A percentile compares a stretch with the other conserved stretches of the same genome.
phyloP scores from a whole-genome alignment of 1,139 yeast genomes.

The Sugiyamaella castrensis region DNA sequence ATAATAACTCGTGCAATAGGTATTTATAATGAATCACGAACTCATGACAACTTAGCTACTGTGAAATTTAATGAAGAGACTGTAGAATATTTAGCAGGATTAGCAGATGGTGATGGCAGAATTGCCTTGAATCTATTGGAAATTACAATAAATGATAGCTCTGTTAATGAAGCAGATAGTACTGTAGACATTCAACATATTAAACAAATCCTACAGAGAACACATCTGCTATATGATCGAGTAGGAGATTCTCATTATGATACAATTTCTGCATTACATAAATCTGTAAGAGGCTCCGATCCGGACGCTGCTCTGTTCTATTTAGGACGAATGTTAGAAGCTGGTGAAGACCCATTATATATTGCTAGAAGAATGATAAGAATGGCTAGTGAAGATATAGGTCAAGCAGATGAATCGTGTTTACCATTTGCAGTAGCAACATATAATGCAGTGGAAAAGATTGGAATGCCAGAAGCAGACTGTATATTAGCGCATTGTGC shows the following conservation, averaged over 20 bases:
- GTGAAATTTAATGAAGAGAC: conserved; percentile 57
- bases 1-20: conserved; percentile 64
- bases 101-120: conserved; percentile 90
- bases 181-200: conserved; percentile 32
- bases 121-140: conserved; percentile 77
- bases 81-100: conserved; percentile 63
- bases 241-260: conserved; percentile 94
- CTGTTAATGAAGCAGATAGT: conserved; percentile 6
- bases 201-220: conserved; percentile 44
- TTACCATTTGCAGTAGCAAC: conserved; percentile 85
- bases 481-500: conserved; percentile 88
- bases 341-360: conserved; percentile 92
- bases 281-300: conserved; percentile 81
- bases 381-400: conserved; percentile 89
- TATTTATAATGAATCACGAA: conserved; percentile 58
- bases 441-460: conserved; percentile 80
- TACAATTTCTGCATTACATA: conserved; percentile 90
- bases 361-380: conserved; percentile 91
- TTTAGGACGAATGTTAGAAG: conserved; percentile 77
- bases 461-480: conserved; percentile 98
- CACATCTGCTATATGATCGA: conserved; percentile 73
- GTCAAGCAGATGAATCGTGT: conserved; percentile 75
- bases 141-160: conserved; percentile 35
- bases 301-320: conserved; percentile 89
- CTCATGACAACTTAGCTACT: conserved; percentile 36